Base-by-base conservation (phyloP, 306 rosid genomes). In the Rosa rugosa region DNA sequence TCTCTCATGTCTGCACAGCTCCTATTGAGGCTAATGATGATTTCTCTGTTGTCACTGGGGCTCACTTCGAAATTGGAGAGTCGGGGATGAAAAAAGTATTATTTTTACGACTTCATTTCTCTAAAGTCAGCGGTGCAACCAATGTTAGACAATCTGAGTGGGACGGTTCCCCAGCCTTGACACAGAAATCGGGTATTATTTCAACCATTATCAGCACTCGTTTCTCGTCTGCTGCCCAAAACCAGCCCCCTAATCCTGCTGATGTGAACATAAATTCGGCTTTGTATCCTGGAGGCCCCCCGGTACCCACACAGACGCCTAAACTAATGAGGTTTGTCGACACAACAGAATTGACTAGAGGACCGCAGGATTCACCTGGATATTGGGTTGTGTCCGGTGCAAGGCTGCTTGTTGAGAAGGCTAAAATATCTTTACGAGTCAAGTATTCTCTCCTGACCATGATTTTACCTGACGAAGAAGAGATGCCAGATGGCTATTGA, bases 321-420 rank as follows among this genome's bases (percentile, higher is more conserved):
- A 93, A 93, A 80, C 95, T 93, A 64, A 83, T 91, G 72, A 91
- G 79, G 87, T 90, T 90, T 77, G 95, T 93, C 40, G 98, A 93
- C 88, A 93, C 98, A 23, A 87, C 93, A 22, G 98, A 93, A 88
- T 90, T 91, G 93, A 93, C 95, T n/a, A 87, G 95, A 86, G 98
- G 95, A 42, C 97, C 98, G 5, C 98, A 91, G 87, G 92, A 93
- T 77, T 72, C 80, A 11, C 98, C 98, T 49, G 98, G 98, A 45
- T 93, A 91, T 71, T 93, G 98, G 98, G 88, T 89, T 79, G 98
- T 93, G 66, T 93, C 97, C 1, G 98, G 98, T 2, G 98, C 94
- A 81, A 84, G 89, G 84, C 95, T 93, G 41, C 18, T 44, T 3
- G 91, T 91, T 71, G 98, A 91, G 63, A 87, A 82, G 80, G 97